Percentiles rank a stretch among this genome's conserved stretches.
These are phyloP conservation scores for Lentinula boryana DNA, from an alignment of 768 basidiomycete genomes.

Conservation along the genomic window DNA sequence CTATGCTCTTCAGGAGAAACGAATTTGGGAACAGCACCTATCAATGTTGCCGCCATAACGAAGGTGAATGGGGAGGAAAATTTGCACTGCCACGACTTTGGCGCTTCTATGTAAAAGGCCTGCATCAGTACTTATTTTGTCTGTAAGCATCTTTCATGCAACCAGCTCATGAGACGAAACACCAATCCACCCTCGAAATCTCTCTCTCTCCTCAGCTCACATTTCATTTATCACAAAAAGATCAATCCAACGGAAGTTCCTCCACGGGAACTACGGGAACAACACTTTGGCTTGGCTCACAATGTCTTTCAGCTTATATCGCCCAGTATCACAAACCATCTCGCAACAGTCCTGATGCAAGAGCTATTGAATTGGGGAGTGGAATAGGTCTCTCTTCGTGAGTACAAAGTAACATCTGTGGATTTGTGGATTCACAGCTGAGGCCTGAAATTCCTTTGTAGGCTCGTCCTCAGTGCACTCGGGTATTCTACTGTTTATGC, in stretches of 20 bases:
- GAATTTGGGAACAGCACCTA: constrained; percentile 35
- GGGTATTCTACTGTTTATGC: constrained; percentile 68
- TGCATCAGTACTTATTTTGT: no score
- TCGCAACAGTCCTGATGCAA: not conserved
- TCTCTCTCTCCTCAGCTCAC: constrained; percentile 22
- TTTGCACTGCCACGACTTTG: not conserved
- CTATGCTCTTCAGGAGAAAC: constrained; percentile 65
- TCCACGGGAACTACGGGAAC: constrained; percentile 59
- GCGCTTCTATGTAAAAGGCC: no score
- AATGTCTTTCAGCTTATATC: constrained; percentile 65
- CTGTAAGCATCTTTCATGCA: constrained; percentile 12
- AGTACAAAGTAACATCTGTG: constrained; percentile 17
- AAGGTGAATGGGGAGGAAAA: not conserved
- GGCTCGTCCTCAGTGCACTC: constrained; percentile 59
- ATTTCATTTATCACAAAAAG: constrained; percentile 39
- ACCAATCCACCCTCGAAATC: constrained; percentile 42
- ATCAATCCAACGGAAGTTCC: constrained; percentile 45
- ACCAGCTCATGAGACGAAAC: constrained; percentile 65
- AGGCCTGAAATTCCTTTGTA: constrained; percentile 17
- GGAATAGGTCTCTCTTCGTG: constrained; percentile 78
- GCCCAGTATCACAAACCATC: constrained; percentile 27
- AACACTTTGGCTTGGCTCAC: constrained; percentile 79
- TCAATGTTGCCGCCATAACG: constrained; percentile 23
- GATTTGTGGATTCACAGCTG: not conserved
- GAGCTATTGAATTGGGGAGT: constrained; percentile 73